phyloP scores from a whole-genome alignment of 768 basidiomycete genomes.

The Tylopilus balloui region DNA sequence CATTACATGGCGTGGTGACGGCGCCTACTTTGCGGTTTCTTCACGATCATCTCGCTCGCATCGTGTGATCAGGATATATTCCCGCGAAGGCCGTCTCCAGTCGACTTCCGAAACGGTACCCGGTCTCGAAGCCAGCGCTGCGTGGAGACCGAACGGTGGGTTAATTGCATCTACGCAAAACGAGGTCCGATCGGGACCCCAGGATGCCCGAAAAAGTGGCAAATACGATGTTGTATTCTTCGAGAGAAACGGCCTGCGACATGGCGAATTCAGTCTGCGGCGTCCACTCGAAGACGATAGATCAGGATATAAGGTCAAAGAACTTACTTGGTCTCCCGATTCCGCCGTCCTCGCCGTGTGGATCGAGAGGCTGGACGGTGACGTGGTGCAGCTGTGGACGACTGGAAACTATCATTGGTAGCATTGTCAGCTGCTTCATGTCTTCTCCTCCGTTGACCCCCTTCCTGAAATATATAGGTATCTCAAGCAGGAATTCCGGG shows the following conservation, averaged over 20 bases:
- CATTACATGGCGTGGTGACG: slow-evolving; percentile 94
- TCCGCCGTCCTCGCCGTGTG: slow-evolving; percentile 83
- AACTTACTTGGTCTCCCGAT: slow-evolving; percentile 84
- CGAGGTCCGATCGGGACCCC: slow-evolving; percentile 68
- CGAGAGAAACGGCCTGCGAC: slow-evolving; percentile 89
- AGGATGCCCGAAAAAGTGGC: slow-evolving; percentile 59
- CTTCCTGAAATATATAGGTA: slow-evolving; percentile 51
- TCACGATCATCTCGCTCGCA: slow-evolving; percentile 47
- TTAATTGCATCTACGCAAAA: slow-evolving; percentile 79
- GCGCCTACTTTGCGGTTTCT: slow-evolving; percentile 81
- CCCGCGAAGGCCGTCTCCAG: slow-evolving; percentile 57
- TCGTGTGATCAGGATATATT: slow-evolving; percentile 31
- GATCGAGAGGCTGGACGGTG: slow-evolving; percentile 64
- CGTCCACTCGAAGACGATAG: slow-evolving; percentile 31
- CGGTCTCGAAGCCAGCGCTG: slow-evolving; percentile 73
- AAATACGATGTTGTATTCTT: slow-evolving; percentile 89
- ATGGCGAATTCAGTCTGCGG: slow-evolving; percentile 79
- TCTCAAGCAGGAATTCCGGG: slow-evolving; percentile 82
- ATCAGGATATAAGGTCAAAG: slow-evolving; percentile 71
- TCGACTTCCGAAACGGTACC: slow-evolving; percentile 81
- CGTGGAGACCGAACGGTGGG: slow-evolving; percentile 89
- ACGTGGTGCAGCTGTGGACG: slow-evolving; percentile 92
- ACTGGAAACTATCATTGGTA: slow-evolving; percentile 94
- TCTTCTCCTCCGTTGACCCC: slow-evolving; percentile 5
- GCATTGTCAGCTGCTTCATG: slow-evolving; percentile 1